A percentile compares a stretch with the other conserved stretches of the same genome.
phyloP scores from a whole-genome alignment of 2,329 filamentous ascomycete species.

The Plectosphaerella sp. region DNA sequence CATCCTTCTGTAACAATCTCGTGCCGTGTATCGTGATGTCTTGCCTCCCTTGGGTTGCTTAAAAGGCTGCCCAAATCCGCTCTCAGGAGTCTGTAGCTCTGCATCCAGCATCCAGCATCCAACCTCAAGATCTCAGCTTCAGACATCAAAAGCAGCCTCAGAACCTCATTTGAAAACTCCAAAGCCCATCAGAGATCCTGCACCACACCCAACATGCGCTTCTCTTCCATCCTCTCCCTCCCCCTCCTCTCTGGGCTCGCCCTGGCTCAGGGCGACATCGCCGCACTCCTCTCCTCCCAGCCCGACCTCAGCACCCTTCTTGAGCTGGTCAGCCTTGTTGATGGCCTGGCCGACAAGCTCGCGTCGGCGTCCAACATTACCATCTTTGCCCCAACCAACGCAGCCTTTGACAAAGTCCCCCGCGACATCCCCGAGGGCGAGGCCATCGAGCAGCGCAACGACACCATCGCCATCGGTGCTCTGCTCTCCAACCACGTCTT shows the following conservation, averaged over 20 bases:
- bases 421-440: constrained; percentile 24
- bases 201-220: background rate
- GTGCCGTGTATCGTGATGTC: background rate
- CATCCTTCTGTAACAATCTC: too few species aligned
- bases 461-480: constrained; percentile 23
- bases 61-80: background rate
- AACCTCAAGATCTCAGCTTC: background rate
- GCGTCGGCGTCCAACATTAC: constrained; percentile 24
- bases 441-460: constrained; percentile 22
- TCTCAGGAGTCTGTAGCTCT: background rate
- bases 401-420: constrained; percentile 26
- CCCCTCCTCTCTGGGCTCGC: background rate
- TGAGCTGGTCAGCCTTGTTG: constrained; percentile 16
- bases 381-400: constrained; percentile 29
- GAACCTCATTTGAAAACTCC: background rate
- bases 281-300: constrained; percentile 15
- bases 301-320: constrained; percentile 17
- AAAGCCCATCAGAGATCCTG: background rate
- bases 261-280: constrained; percentile 14
- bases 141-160: background rate
- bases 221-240: background rate
- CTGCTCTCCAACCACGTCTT: constrained; percentile 27
- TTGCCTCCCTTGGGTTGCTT: background rate
- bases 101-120: background rate
- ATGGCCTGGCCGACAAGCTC: constrained; percentile 23